Base-by-base conservation (phyloP, 495 filamentous ascomycete species). In the Polyplosphaeria fusca region DNA sequence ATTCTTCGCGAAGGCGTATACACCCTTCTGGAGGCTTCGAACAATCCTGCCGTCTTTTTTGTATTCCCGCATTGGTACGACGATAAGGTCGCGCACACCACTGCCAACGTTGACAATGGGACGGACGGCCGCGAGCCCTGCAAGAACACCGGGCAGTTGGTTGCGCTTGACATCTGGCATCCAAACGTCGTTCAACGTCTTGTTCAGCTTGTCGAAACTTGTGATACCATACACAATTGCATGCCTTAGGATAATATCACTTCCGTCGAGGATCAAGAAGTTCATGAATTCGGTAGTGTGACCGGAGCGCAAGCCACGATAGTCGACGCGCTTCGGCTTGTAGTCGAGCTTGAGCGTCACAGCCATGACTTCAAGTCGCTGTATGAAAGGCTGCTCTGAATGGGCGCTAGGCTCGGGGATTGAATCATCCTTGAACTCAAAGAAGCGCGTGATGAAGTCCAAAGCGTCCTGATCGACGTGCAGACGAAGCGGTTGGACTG, bases 261-360 rank as follows among this genome's bases (percentile, higher is more conserved):
- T 81, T 49, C 87, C 83, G 55, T 99, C 92, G 12, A 99, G 82
- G 38, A 93, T 88, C 61, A 96, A 80, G 69, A 99, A 95, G 72
- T 99, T 97, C 94, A 97, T 97, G 68, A 99, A 93, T 69, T 99
- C 94, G 0, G 88, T 95, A 1, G 94, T 99, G 55, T 89, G 91
- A n/a, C 94, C 94, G 4, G 94, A 96, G n/a, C 91, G 85, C 5
- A 99, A 80, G 9, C 91, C 89, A 0, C 83, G 86, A 66, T 97
- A 99, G 71, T 99, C 90, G 22, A 99, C 88, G 12, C 89, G 82
- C 71, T 97, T 96, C 4, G 94, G 94, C 70, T 99, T 99, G 75
- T 97, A 99, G 70, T 99, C 93, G 4, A 97, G 79, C 58, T 83
- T 87, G 46, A 99, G 74, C 12, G 81, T 86, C 9, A 97, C 77